Conservation (phyloP, 305 asterid species). For the Solanum hybrid region DNA sequence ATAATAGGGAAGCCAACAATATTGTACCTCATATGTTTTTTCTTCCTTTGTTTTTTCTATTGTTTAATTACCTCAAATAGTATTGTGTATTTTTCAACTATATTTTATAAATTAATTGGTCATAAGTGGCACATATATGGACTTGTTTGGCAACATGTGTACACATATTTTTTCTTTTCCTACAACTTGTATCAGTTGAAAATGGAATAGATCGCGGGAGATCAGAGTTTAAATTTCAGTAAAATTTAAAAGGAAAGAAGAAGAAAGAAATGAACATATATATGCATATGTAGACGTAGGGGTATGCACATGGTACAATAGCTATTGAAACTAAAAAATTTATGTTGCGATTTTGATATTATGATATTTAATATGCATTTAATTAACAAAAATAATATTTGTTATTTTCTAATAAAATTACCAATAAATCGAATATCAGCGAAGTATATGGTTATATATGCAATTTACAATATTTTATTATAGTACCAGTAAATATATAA, state of each 20-base stretch:
- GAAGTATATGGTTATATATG: background rate
- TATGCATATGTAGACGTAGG: background rate
- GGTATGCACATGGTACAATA: background rate
- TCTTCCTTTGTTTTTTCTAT: background rate
- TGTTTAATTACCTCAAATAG: background rate
- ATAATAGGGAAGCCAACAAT: background rate
- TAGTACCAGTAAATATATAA: background rate
- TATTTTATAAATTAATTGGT: background rate
- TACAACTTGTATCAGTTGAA: background rate
- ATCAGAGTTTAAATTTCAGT: background rate
- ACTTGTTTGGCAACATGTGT: background rate
- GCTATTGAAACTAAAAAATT: background rate
- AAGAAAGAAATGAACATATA: background rate
- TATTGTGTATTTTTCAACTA: background rate
- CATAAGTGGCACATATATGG: background rate
- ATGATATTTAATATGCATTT: background rate
- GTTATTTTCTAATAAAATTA: background rate
- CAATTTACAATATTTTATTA: background rate
- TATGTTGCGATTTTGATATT: background rate
- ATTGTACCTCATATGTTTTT: background rate
- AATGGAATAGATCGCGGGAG: background rate
- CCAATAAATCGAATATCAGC: background rate
- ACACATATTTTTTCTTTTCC: background rate
- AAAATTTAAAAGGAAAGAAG: background rate
- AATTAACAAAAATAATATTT: background rate